phyloP scores from a whole-genome alignment of 257 asterid species.

The Nicotiana undulata region DNA sequence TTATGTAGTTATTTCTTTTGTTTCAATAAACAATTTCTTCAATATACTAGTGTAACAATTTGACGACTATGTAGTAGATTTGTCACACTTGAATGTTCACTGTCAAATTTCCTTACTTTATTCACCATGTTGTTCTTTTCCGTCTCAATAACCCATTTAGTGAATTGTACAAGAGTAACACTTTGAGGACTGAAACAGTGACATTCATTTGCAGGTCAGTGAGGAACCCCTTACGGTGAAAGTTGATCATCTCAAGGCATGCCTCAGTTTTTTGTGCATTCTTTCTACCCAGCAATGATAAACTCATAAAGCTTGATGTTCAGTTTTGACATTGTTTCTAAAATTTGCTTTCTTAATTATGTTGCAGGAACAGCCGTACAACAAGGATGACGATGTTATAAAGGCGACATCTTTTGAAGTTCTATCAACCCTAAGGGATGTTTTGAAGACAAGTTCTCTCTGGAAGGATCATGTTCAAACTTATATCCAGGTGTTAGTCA shows the following conservation, averaged over 20 bases:
- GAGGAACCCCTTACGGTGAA: slow-evolving; percentile 95
- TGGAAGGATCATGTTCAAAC: slow-evolving; percentile 99
- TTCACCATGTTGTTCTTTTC: not conserved
- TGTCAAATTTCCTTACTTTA: not conserved
- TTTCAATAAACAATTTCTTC: not conserved
- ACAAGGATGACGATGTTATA: slow-evolving; percentile 81
- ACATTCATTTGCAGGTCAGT: slow-evolving; percentile 59
- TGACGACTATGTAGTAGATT: not conserved
- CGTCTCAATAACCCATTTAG: not conserved
- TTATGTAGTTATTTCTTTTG: not conserved
- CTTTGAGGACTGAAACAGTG: slow-evolving; percentile 20
- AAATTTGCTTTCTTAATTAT: slow-evolving; percentile 18
- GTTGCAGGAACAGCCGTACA: slow-evolving; percentile 68
- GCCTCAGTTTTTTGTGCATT: slow-evolving; percentile 4
- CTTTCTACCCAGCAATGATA: slow-evolving; percentile 6
- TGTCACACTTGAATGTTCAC: not conserved
- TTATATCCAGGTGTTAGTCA: slow-evolving; percentile 64
- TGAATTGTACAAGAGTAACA: slow-evolving; percentile 11
- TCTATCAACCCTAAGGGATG: slow-evolving; percentile 87
- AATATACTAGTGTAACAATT: not conserved
- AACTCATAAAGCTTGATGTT: not conserved
- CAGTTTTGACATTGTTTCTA: not conserved
- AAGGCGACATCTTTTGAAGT: slow-evolving; percentile 97
- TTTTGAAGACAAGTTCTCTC: slow-evolving; percentile 79
- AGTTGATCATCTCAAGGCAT: slow-evolving; percentile 95